Base-by-base conservation (phyloP, 495 filamentous ascomycete species). In the Diplogelasinospora grovesii region DNA sequence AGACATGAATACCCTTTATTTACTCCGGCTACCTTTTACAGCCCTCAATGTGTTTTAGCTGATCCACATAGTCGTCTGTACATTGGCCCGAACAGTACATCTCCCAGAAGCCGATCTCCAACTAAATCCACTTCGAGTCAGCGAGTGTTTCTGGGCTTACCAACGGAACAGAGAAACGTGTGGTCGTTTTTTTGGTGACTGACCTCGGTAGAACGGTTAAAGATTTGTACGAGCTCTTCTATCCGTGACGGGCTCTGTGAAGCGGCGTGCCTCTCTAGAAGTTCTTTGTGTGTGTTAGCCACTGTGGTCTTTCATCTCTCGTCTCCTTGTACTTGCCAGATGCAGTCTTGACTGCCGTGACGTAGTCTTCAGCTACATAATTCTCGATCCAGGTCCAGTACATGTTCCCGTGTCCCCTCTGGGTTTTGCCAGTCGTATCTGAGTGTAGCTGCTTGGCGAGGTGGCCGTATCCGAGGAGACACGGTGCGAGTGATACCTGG, bases 371-470 rank as follows among this genome's bases (percentile, higher is more conserved):
- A 4, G 77, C 81, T 9, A 82, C 76, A 60, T 95, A 95, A 45
- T 83, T 90, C 57, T 86, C 63, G 32, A 96, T 85, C 89, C 89
- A 96, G 36, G 81, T 74, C 81, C 81, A 89, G 64, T 89, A 96
- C n/a, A 63, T 65, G 57, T 93, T 95, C 1, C 75, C 81, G n/a
- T n/a, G n/a, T 29, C 82, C 68, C 23, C 71, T 77, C 31, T 82
- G 70, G 32, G 60, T 57, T 36, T 77, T 74, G 3, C 78, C 75
- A 13, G 65, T 56, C 10, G 69, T 56, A 39, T 82, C 73, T 8
- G 64, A 61, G 47, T 79, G 66, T 1, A 95, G 69, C 39, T 82
- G 71, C 36, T 68, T 66, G 6, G 81, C 89, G 49, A 90, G 83
- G 9, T 69, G 72, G n/a, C 77, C 81, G 54, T 96, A 96, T 36